A percentile compares a stretch with the other conserved stretches of the same genome.
These are phyloP conservation scores for Cordyceps javanica DNA, from an alignment of 2,329 filamentous ascomycete species.

Conservation along the genomic window DNA sequence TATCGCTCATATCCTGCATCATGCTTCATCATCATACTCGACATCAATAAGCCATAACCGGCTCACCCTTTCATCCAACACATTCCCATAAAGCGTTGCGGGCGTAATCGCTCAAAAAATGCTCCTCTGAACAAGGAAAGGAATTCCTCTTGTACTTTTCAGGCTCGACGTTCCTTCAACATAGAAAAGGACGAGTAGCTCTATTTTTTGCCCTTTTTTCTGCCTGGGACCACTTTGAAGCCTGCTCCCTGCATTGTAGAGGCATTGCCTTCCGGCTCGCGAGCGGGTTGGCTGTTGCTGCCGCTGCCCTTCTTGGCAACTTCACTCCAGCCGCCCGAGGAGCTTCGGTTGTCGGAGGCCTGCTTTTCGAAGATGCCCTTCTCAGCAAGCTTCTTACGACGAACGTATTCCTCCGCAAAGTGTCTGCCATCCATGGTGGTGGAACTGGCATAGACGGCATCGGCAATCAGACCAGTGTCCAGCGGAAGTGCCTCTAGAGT, in stretches of 20 bases:
- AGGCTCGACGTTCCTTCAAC: conserved; percentile 14
- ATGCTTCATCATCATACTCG: neutral
- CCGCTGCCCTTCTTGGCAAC: conserved; percentile 85
- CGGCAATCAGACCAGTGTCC: conserved; percentile 76
- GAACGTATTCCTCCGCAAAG: conserved; percentile 90
- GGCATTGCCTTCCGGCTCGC: conserved; percentile 33
- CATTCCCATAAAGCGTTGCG: neutral
- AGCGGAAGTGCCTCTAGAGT: conserved; percentile 69
- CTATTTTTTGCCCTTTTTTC: conserved; percentile 85
- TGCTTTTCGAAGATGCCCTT: conserved; percentile 81
- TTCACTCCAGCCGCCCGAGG: conserved; percentile 79
- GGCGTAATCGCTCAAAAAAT: too few species aligned
- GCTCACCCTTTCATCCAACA: neutral
- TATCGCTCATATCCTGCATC: neutral
- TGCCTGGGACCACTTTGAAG: conserved; percentile 86
- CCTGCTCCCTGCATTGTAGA: conserved; percentile 43
- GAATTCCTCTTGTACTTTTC: neutral
- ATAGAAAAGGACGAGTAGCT: conserved; percentile 13
- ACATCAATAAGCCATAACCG: neutral
- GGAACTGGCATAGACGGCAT: conserved; percentile 80
- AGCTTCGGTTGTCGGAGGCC: conserved; percentile 45
- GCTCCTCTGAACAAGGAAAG: too few species aligned
- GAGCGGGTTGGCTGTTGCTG: conserved; percentile 26
- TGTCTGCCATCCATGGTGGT: conserved; percentile 87
- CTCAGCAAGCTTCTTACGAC: conserved; percentile 87